A percentile compares a stretch with the other conserved stretches of the same genome.
Conservation (phyloP, 495 filamentous ascomycete genomes). For the Pyrenula massariospora region DNA sequence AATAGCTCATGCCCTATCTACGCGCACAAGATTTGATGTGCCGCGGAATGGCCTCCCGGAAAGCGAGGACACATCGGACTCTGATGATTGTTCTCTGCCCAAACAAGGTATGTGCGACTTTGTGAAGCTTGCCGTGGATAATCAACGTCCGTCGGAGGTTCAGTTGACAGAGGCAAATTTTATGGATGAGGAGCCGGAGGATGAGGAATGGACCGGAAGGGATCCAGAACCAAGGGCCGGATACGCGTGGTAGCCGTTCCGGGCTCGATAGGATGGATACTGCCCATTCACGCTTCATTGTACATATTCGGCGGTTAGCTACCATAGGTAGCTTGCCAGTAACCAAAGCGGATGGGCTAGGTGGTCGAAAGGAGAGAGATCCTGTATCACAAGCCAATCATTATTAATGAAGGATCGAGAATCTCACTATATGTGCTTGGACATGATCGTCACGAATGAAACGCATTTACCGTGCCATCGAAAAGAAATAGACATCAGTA, state of each 20-base stretch:
- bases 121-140: slow-evolving; percentile 74
- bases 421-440: too few relatives aligned
- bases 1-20: slow-evolving; percentile 19
- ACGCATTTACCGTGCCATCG: too few relatives aligned
- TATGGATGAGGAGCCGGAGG: slow-evolving; percentile 55
- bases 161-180: slow-evolving; percentile 71
- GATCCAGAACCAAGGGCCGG: slow-evolving; percentile 20
- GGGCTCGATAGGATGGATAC: too few relatives aligned
- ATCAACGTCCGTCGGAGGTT: slow-evolving; percentile 63
- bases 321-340: too few relatives aligned
- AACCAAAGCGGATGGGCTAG: too few relatives aligned
- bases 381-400: too few relatives aligned
- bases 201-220: slow-evolving; percentile 70
- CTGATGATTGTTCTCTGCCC: neutral
- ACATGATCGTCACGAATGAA: too few relatives aligned
- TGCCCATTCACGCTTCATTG: too few relatives aligned
- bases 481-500: too few relatives aligned
- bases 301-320: too few relatives aligned
- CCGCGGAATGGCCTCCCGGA: slow-evolving; percentile 12
- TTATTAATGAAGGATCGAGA: too few relatives aligned
- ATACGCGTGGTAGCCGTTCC: slow-evolving; percentile 27
- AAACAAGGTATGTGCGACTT: slow-evolving; percentile 70
- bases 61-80: slow-evolving; percentile 11
- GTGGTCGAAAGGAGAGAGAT: too few relatives aligned
- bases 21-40: slow-evolving; percentile 10